These are phyloP conservation scores for Hylodesmum podocarpum DNA, from an alignment of 306 rosid genomes.

Conservation along the genomic window DNA sequence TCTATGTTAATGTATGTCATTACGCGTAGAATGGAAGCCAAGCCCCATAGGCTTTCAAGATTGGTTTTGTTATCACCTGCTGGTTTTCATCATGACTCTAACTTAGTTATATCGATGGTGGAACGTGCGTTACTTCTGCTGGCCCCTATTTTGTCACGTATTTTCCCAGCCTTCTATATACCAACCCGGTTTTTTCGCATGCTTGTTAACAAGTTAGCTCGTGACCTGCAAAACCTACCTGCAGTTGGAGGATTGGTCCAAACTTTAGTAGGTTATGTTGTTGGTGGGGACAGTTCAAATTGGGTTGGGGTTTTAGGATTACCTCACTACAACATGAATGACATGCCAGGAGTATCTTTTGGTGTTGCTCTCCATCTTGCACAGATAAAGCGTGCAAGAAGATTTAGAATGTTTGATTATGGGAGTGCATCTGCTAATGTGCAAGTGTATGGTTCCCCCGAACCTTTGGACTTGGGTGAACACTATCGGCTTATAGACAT, in stretches of 20 bases:
- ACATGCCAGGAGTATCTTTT: slow-evolving; percentile 91
- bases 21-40: slow-evolving; percentile 60
- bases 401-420: slow-evolving; percentile 74
- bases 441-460: slow-evolving; percentile 63
- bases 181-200: slow-evolving; percentile 95
- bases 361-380: slow-evolving; percentile 81
- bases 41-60: slow-evolving; percentile 86
- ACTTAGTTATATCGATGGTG: slow-evolving; percentile 48
- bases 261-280: slow-evolving; percentile 73
- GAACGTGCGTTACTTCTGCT: slow-evolving; percentile 48
- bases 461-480: slow-evolving; percentile 76
- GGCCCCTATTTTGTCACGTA: slow-evolving; percentile 61
- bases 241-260: slow-evolving; percentile 95
- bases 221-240: slow-evolving; percentile 84
- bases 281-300: slow-evolving; percentile 96
- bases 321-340: slow-evolving; percentile 97
- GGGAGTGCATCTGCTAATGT: slow-evolving; percentile 60
- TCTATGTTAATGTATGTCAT: slow-evolving; percentile 71
- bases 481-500: slow-evolving; percentile 60
- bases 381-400: slow-evolving; percentile 71
- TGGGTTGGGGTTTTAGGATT: slow-evolving; percentile 90
- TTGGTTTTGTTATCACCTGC: slow-evolving; percentile 85
- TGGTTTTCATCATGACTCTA: slow-evolving; percentile 86
- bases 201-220: slow-evolving; percentile 88
- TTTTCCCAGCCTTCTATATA: slow-evolving; percentile 81